These are phyloP conservation scores for Nothophytophthora sp. DNA, from an alignment of 352 stramenopile genomes.

Conservation along the genomic window DNA sequence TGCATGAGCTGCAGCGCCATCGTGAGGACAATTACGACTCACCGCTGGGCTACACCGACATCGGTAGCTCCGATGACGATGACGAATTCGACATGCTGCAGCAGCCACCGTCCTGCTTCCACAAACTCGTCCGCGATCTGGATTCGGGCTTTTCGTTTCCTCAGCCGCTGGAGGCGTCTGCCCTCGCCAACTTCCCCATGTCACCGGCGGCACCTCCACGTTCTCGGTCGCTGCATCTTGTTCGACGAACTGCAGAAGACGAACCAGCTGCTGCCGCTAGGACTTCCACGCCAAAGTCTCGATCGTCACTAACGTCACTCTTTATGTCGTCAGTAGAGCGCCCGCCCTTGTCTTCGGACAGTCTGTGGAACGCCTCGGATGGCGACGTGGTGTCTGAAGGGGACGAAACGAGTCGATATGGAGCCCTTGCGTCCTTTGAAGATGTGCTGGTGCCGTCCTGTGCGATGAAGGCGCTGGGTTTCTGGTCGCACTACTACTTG, in stretches of 20 bases:
- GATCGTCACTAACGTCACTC: slow-evolving; percentile 37
- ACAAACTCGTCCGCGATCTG: slow-evolving; percentile 60
- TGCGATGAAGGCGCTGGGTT: slow-evolving; percentile 66
- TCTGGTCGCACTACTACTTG: slow-evolving; percentile 84
- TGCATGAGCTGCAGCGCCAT: slow-evolving; percentile 8
- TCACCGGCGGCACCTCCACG: slow-evolving; percentile 21
- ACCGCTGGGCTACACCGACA: slow-evolving; percentile 7
- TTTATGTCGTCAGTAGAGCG: slow-evolving; percentile 33
- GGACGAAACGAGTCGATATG: slow-evolving; percentile 38
- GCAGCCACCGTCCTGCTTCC: slow-evolving; percentile 28
- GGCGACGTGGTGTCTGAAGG: slow-evolving; percentile 34
- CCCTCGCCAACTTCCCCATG: slow-evolving; percentile 22
- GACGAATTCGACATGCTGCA: slow-evolving; percentile 16
- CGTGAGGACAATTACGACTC: slow-evolving; percentile 10
- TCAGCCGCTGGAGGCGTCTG: slow-evolving; percentile 32
- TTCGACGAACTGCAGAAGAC: slow-evolving; percentile 13
- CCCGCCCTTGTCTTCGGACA: slow-evolving; percentile 22
- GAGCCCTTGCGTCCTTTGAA: slow-evolving; percentile 33
- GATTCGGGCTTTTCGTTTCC: slow-evolving; percentile 61
- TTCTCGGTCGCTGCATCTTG: slow-evolving; percentile 13
- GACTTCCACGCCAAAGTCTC: slow-evolving; percentile 15
- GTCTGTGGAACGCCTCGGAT: slow-evolving; percentile 33
- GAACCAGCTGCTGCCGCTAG: slow-evolving; percentile 1
- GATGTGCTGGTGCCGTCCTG: slow-evolving; percentile 73
- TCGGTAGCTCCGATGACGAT: slow-evolving; percentile 23